A percentile compares a stretch with the other conserved stretches of the same genome.
Evolutionary conservation across 2,329 filamentous ascomycete genomes (phyloP).

Genomic region (Cladorrhinum sp.): DNA sequence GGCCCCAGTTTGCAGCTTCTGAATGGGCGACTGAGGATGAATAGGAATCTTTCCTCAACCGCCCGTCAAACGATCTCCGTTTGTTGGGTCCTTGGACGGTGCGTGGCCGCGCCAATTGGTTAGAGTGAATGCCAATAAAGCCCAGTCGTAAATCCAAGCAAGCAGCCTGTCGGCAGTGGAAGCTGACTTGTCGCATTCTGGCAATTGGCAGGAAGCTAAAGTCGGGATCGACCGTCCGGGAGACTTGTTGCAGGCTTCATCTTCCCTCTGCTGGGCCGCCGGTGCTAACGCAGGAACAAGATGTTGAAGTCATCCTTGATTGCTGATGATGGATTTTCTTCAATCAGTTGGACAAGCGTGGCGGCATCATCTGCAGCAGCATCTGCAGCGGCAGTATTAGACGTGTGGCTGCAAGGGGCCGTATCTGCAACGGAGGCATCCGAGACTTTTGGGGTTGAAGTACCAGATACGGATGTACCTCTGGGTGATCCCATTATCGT

Average conservation of each 20-base stretch:
- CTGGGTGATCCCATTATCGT: slow-evolving; percentile 3
- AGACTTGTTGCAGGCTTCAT: slow-evolving; percentile 8
- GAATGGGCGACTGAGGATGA: slow-evolving; percentile 17
- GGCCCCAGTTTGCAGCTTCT: not conserved
- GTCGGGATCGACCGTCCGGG: slow-evolving; percentile 9
- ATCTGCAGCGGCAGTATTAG: not conserved
- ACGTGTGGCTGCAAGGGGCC: slow-evolving; percentile 19
- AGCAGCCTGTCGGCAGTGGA: not conserved
- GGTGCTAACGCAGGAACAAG: slow-evolving; percentile 27
- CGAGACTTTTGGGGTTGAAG: slow-evolving; percentile 13
- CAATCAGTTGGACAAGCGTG: not conserved
- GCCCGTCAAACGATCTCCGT: slow-evolving; percentile 8
- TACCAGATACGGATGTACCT: slow-evolving; percentile 17
- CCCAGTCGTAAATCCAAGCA: not conserved
- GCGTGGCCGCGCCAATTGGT: not conserved
- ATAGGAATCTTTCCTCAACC: slow-evolving; percentile 22
- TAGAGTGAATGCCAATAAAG: not conserved
- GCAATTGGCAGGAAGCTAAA: slow-evolving; percentile 2
- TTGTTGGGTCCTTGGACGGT: not conserved
- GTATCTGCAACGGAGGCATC: slow-evolving; percentile 16
- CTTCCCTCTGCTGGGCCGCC: not conserved
- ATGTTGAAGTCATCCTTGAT: slow-evolving; percentile 1
- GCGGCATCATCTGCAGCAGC: too few relatives aligned
- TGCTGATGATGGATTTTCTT: not conserved
- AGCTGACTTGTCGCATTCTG: not conserved